Evolutionary conservation across 768 basidiomycete genomes (phyloP).

Genomic region (Imleria badia): DNA sequence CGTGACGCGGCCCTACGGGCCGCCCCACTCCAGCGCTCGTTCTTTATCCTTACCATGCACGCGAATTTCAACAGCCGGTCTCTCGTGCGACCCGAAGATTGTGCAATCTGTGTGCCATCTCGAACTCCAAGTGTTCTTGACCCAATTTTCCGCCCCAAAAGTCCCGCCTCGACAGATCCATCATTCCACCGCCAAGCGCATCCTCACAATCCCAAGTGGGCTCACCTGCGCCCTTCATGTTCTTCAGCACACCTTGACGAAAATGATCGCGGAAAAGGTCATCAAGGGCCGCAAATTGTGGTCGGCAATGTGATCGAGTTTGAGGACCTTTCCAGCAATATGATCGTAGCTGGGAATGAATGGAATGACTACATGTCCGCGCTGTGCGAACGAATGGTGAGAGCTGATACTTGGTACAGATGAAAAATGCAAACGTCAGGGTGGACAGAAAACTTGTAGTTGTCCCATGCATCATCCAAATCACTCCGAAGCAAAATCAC

Average conservation of each 20-base stretch:
- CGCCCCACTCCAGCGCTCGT: no score
- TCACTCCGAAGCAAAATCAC: no score
- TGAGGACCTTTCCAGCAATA: not conserved
- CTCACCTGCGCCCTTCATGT: constrained; percentile 36
- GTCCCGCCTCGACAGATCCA: not conserved
- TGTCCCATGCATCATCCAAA: no score
- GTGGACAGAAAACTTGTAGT: no score
- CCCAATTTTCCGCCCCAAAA: not conserved
- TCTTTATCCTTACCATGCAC: no score
- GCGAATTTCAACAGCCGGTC: no score
- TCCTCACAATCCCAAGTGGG: constrained; percentile 22
- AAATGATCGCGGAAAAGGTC: constrained; percentile 36
- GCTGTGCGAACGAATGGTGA: no score
- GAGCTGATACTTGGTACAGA: no score
- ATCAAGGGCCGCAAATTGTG: constrained; percentile 31
- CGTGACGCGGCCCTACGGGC: no score
- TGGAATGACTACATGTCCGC: no score
- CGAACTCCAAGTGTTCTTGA: not conserved
- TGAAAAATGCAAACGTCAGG: no score
- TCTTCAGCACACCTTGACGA: constrained; percentile 32
- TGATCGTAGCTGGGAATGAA: constrained; percentile 3
- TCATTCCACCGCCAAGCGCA: not conserved
- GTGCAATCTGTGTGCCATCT: not conserved
- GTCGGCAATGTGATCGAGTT: constrained; percentile 32
- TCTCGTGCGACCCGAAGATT: not conserved